Percentiles rank a stretch among this genome's conserved stretches.
Evolutionary conservation across 257 asterid species (phyloP).

Genomic region (Haberlea rhodopensis): DNA sequence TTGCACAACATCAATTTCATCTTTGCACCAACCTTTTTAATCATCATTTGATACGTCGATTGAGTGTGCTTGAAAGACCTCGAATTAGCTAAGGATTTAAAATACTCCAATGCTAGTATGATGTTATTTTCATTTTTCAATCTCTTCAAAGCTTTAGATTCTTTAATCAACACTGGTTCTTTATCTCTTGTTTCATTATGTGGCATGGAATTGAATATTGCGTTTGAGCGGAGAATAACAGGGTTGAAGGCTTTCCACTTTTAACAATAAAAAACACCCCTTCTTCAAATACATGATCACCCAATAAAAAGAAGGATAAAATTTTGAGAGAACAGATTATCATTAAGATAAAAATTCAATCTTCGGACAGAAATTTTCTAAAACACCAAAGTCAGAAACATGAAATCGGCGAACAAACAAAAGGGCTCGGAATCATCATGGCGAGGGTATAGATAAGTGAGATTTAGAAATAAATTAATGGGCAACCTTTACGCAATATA

Average conservation of each 20-base stretch:
- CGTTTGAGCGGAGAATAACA: conserved; percentile 53
- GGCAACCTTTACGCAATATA: background rate
- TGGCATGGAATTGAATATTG: conserved; percentile 26
- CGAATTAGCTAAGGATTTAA: conserved; percentile 57
- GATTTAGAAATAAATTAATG: background rate
- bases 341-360: background rate
- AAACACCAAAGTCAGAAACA: background rate
- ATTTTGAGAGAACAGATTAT: background rate
- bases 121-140: conserved; percentile 50
- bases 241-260: conserved; percentile 61
- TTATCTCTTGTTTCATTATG: conserved; percentile 24
- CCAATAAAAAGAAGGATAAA: background rate
- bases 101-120: conserved; percentile 52
- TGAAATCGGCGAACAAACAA: background rate
- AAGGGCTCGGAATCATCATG: background rate
- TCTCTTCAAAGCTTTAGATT: conserved; percentile 56
- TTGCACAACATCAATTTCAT: conserved; percentile 69
- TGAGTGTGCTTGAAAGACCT: conserved; percentile 69
- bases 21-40: conserved; percentile 51
- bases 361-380: background rate
- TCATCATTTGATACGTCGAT: conserved; percentile 62
- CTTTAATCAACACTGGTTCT: conserved; percentile 37
- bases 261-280: conserved; percentile 62
- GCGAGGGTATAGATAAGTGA: background rate
- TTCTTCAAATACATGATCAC: conserved; percentile 60